Percentiles rank a stretch among this genome's conserved stretches.
phyloP scores from a whole-genome alignment of 176 grass and related monocot species.

The Triticum turgidum region DNA sequence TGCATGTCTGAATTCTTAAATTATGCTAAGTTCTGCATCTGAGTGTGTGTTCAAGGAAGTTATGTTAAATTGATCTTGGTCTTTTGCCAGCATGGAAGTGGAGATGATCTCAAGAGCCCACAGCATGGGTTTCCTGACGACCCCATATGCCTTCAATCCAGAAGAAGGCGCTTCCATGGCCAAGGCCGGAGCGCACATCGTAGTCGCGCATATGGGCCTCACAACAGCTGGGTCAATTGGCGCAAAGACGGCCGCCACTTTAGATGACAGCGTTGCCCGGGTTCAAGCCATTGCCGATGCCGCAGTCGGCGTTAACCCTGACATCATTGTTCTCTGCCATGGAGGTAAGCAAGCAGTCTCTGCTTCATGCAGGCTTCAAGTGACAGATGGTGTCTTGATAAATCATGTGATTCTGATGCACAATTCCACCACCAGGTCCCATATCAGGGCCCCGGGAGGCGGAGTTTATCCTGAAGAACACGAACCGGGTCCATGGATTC shows the following conservation, averaged over 20 bases:
- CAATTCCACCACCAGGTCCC: slow-evolving; percentile 50
- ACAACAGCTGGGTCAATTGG: slow-evolving; percentile 92
- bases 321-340: slow-evolving; percentile 81
- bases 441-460: slow-evolving; percentile 86
- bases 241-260: slow-evolving; percentile 66
- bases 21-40: background rate
- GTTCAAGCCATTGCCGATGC: slow-evolving; percentile 83
- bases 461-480: slow-evolving; percentile 78
- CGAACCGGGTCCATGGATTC: slow-evolving; percentile 79
- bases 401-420: background rate
- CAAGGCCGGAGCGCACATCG: slow-evolving; percentile 76
- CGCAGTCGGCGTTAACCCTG: slow-evolving; percentile 67
- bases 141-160: slow-evolving; percentile 87
- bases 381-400: slow-evolving; percentile 12
- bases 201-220: slow-evolving; percentile 94
- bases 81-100: slow-evolving; percentile 70
- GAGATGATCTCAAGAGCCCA: slow-evolving; percentile 88
- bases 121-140: slow-evolving; percentile 78
- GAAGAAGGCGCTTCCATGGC: slow-evolving; percentile 79
- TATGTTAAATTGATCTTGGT: slow-evolving; percentile 16
- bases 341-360: slow-evolving; percentile 54
- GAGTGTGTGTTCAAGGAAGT: background rate
- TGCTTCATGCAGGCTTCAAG: background rate
- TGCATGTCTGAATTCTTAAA: background rate
- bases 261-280: slow-evolving; percentile 57